A percentile compares a stretch with the other conserved stretches of the same genome.
phyloP scores from a whole-genome alignment of 1,284 basidiomycete species.

The Termitomyces sp. region DNA sequence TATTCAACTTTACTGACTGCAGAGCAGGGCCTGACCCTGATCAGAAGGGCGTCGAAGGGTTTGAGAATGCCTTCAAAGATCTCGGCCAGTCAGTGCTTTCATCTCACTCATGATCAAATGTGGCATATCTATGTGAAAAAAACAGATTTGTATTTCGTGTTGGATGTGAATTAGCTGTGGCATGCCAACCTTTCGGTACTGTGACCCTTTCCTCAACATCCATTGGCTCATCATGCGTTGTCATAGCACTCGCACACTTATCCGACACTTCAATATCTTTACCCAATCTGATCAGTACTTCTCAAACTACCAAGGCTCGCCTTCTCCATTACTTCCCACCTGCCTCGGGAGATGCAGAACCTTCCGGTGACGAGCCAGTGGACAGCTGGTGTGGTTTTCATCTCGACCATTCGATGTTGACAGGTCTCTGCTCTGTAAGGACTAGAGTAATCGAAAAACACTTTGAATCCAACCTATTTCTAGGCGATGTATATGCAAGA shows the following conservation, averaged over 20 bases:
- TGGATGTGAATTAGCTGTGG: slow-evolving; percentile 73
- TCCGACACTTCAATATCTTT: slow-evolving; percentile 61
- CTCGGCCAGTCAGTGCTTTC: slow-evolving; percentile 53
- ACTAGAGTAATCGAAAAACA: neutral
- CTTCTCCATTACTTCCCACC: slow-evolving; percentile 90
- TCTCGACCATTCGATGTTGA: slow-evolving; percentile 82
- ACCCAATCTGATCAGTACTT: slow-evolving; percentile 54
- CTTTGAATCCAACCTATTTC: slow-evolving; percentile 23
- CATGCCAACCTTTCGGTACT: slow-evolving; percentile 80
- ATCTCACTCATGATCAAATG: neutral
- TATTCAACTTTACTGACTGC: neutral
- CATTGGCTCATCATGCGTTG: neutral
- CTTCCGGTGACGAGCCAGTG: slow-evolving; percentile 52
- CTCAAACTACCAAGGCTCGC: slow-evolving; percentile 77
- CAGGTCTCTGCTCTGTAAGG: slow-evolving; percentile 80
- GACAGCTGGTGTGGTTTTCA: slow-evolving; percentile 85
- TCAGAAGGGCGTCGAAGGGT: slow-evolving; percentile 63
- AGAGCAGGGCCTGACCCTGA: slow-evolving; percentile 62
- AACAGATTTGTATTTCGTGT: slow-evolving; percentile 72
- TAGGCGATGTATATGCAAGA: slow-evolving; percentile 78
- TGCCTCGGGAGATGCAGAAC: slow-evolving; percentile 31
- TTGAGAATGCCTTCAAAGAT: slow-evolving; percentile 82
- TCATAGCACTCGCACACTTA: slow-evolving; percentile 55
- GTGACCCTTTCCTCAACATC: slow-evolving; percentile 25
- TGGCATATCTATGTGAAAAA: neutral